phyloP scores from a whole-genome alignment of 2,329 filamentous ascomycete species.

The Pseudogymnoascus sp. region DNA sequence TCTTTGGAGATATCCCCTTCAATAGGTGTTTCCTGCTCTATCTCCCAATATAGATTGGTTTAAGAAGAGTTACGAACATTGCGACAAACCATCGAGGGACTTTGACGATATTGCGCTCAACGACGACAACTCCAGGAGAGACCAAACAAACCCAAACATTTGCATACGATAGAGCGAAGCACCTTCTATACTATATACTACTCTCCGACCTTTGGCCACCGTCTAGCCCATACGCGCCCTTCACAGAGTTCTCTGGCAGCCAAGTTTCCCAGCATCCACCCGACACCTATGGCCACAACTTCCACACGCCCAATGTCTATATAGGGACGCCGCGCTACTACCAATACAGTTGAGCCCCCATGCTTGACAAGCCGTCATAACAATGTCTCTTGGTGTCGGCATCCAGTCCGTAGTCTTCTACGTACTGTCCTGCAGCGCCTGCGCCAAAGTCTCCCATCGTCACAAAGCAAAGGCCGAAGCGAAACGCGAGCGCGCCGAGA shows the following conservation, averaged over 20 bases:
- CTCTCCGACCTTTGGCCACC: neutral
- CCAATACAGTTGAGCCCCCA: neutral
- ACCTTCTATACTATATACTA: neutral
- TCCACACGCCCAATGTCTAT: neutral
- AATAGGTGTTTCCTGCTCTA: neutral
- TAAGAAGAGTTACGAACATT: neutral
- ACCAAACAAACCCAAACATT: neutral
- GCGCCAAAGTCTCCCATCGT: conserved; percentile 60
- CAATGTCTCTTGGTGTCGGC: conserved; percentile 48
- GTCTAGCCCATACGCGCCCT: neutral
- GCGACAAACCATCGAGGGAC: neutral
- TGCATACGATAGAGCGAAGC: neutral
- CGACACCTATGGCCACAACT: neutral
- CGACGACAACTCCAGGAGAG: neutral
- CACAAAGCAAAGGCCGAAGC: conserved; percentile 64
- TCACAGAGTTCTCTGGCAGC: neutral
- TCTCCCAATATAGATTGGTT: neutral
- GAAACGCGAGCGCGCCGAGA: conserved; percentile 57
- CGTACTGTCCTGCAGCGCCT: conserved; percentile 70
- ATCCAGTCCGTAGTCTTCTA: conserved; percentile 74
- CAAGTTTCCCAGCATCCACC: neutral
- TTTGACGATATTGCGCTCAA: neutral
- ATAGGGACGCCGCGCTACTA: neutral
- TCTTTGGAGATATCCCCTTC: neutral
- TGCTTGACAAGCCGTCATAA: neutral